Evolutionary conservation across 768 basidiomycete genomes (phyloP).

Genomic region (Psilocybe subaeruginosa): DNA sequence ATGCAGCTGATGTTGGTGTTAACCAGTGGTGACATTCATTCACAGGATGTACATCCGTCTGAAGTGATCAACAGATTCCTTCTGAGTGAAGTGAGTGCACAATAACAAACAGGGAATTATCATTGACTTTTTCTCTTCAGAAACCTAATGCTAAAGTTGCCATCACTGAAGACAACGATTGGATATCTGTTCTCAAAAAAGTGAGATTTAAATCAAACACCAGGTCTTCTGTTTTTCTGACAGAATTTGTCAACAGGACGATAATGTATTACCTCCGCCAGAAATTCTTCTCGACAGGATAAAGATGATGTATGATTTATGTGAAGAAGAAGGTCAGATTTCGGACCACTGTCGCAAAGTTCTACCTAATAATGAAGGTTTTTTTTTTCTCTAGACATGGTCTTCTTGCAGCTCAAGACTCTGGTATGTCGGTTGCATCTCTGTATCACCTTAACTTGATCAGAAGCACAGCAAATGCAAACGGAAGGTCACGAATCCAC

Average conservation of each 20-base stretch:
- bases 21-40: not conserved
- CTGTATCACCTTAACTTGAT: not conserved
- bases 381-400: not conserved
- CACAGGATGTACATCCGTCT: slow-evolving; percentile 3
- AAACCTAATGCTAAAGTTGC: not conserved
- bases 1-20: not conserved
- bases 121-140: not conserved
- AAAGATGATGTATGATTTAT: not conserved
- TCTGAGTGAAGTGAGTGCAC: not conserved
- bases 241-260: not conserved
- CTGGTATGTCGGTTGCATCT: not conserved
- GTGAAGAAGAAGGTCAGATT: not conserved
- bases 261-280: not conserved
- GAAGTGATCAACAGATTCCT: slow-evolving; percentile 2
- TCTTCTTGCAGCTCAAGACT: not conserved
- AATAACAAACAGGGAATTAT: too few relatives aligned
- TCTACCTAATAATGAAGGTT: too few relatives aligned
- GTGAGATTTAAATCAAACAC: not conserved
- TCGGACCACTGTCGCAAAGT: not conserved
- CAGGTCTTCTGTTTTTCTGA: not conserved
- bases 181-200: slow-evolving; percentile 6
- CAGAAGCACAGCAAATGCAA: not conserved
- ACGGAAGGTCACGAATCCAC: not conserved
- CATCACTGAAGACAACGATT: slow-evolving; percentile 9
- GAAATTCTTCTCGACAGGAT: not conserved